phyloP scores from a whole-genome alignment of 2,329 filamentous ascomycete species.

The Pleomassaria siparia region DNA sequence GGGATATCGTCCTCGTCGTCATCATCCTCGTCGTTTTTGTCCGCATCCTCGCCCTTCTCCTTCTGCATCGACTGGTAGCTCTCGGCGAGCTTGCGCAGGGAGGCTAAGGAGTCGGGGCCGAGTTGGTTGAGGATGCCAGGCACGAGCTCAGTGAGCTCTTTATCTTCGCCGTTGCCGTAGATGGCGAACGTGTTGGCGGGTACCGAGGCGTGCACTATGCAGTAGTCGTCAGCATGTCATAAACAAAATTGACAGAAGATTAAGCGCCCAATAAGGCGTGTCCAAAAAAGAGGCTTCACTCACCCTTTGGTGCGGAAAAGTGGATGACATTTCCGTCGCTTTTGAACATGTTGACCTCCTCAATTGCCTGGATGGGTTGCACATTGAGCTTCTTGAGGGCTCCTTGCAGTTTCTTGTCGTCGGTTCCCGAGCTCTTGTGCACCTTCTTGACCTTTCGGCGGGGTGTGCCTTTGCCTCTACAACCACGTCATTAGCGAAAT shows the following conservation, averaged over 20 bases:
- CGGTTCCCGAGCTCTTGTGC: slow-evolving; percentile 85
- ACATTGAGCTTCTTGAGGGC: slow-evolving; percentile 99
- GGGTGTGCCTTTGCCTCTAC: slow-evolving; percentile 94
- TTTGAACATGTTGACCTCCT: slow-evolving; percentile 99
- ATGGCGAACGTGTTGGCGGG: slow-evolving; percentile 99
- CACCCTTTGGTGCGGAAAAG: slow-evolving; percentile 97
- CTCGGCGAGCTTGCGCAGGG: slow-evolving; percentile 96
- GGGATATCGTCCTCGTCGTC: slow-evolving; percentile 87
- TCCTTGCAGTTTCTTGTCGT: slow-evolving; percentile 99
- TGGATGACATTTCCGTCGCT: slow-evolving; percentile 99
- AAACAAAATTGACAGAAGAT: no score
- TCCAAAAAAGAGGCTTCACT: slow-evolving; percentile 30
- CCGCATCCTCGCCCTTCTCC: slow-evolving; percentile 75
- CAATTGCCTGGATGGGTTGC: slow-evolving; percentile 98
- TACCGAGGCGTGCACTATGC: slow-evolving; percentile 88
- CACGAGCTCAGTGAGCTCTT: slow-evolving; percentile 99
- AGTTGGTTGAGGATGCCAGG: slow-evolving; percentile 99
- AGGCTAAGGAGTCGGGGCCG: slow-evolving; percentile 94
- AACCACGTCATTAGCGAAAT: slow-evolving; percentile 20
- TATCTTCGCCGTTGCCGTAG: slow-evolving; percentile 98
- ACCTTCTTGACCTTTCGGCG: slow-evolving; percentile 98
- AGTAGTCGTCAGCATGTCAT: neutral
- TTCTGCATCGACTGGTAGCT: slow-evolving; percentile 99
- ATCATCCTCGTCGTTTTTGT: slow-evolving; percentile 67
- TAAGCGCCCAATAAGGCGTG: neutral